Conservation (phyloP, 2,329 filamentous ascomycete genomes). For the Hypoxylon sp. region DNA sequence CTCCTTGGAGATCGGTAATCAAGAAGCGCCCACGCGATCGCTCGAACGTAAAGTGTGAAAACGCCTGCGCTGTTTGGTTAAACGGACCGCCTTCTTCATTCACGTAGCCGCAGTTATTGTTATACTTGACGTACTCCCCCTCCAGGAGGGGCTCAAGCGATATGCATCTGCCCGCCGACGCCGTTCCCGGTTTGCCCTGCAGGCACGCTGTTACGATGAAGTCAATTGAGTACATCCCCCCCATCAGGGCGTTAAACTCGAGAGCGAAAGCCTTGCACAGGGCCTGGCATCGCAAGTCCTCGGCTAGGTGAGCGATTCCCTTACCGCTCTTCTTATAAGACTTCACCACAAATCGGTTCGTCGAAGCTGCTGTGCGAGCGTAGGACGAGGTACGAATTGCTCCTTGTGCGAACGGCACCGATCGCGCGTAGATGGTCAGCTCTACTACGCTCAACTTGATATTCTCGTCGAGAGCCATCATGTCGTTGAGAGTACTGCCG, state of each 20-base stretch:
- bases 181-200: background rate
- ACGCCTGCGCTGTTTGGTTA: slow-evolving; percentile 55
- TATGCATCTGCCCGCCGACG: slow-evolving; percentile 40
- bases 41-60: slow-evolving; percentile 59
- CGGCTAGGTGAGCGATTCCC: slow-evolving; percentile 50
- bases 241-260: slow-evolving; percentile 55
- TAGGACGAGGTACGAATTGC: slow-evolving; percentile 54
- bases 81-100: slow-evolving; percentile 47
- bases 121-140: slow-evolving; percentile 57
- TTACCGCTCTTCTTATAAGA: slow-evolving; percentile 49
- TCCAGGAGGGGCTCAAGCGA: slow-evolving; percentile 55
- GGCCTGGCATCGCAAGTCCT: slow-evolving; percentile 57
- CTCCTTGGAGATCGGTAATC: slow-evolving; percentile 51
- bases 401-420: slow-evolving; percentile 52
- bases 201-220: background rate
- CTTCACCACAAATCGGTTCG: slow-evolving; percentile 44
- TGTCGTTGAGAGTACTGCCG: slow-evolving; percentile 51
- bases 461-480: slow-evolving; percentile 54
- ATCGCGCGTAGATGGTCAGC: slow-evolving; percentile 52
- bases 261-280: slow-evolving; percentile 57
- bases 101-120: slow-evolving; percentile 53
- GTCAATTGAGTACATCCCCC: slow-evolving; percentile 48
- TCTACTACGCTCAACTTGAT: slow-evolving; percentile 52
- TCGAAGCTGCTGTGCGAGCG: slow-evolving; percentile 38
- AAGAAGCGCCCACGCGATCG: slow-evolving; percentile 53